Base-by-base conservation (phyloP, 768 basidiomycete genomes). In the Lactarius hatsudake region DNA sequence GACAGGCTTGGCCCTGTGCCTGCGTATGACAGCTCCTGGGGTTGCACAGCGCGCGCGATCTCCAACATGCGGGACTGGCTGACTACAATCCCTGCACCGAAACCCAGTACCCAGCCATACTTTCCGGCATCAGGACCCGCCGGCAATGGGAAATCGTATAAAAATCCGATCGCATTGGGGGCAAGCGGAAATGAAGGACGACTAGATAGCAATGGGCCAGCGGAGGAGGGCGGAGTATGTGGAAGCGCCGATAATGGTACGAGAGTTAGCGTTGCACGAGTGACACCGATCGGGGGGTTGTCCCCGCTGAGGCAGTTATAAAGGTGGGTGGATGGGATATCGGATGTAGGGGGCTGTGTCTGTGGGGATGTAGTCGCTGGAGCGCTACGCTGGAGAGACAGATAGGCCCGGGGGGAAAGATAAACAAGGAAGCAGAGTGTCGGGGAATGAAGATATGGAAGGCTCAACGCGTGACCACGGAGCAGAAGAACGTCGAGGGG, bases 401-500 rank as follows among this genome's bases (percentile, higher is more conserved):
- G 81, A 72, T 94, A 94, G 9, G 86, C 81, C 1, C 81, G 76
- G 0, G 92, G 89, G 0, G 93, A 90, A 45, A 90, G 70, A 74
- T 90, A 83, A 34, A 86, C 81, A 10, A 93, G 79, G 74, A 94
- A 92, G 10, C 88, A 89, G 60, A 92, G 77, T 0, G 86, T 87
- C 7, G 90, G 89, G 1, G 83, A 81, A 17, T 79, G 78, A 3
- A 93, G 82, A 73, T 89, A 93, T 4, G 88, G 86, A n/a, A 94
- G 76, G 8, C 90, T 89, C 40, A 93, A 78, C 0, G 84, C 79
- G 74, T 90, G 88, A 15, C 81, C 81, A 1, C 88, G 86, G 59
- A 84, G 75, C 32, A 94, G 81, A 74, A 86, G 85, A 26, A 91
- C 85, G 74, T 94, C 92, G 32, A 94, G 80, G 34, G 92, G 86